Evolutionary conservation across 2,329 filamentous ascomycete species (phyloP), one percentile per base, ranked within the genome.

Genomic region (Trichoderma harzianum): DNA sequence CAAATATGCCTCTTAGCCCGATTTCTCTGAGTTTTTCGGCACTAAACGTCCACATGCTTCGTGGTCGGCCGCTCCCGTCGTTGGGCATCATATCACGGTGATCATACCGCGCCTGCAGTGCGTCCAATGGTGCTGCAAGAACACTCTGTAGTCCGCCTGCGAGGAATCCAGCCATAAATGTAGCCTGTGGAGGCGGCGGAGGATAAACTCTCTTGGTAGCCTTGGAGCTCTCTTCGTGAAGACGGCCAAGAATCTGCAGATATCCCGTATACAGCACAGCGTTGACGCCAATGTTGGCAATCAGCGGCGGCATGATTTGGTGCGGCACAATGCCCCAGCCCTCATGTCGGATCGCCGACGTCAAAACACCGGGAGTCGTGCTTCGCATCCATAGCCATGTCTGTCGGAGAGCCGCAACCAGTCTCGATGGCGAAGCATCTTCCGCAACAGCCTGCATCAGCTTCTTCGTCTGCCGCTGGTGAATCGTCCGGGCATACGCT

Each of bases 201-300:
- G 92, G 92, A 76, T 92, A 93, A 5, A 91, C 88, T 7, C 91
- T 86, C 77, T 89, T 91, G 28, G 85, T 78, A 0, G 84, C 84
- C 66, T 82, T 81, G 64, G 78, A 81, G 72, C 90, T 91, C 47
- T 91, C 90, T 73, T 90, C 88, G 75, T 94, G 91, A 3, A 94
- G 84, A 1, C 78, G 81, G 18, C 87, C 90, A 2, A 95, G 85
- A 51, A 90, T 89, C 73, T 93, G 90, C 21, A 94, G 86, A 77
- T 95, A 95, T 75, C 87, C 89, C 1, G 92, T 93, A 80, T 94
- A 95, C 18, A 94, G 82, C 3, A 94, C 88, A 1, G 91, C 91
- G 3, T 92, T 92, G 64, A 94, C 91, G 47, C 88, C 89, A 1
- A 93, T 88, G 75, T 94, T 95, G 39, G 92, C 92, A 21, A 93